Evolutionary conservation across 441 rosid genomes (phyloP).

Genomic region (Geranium incanum): DNA sequence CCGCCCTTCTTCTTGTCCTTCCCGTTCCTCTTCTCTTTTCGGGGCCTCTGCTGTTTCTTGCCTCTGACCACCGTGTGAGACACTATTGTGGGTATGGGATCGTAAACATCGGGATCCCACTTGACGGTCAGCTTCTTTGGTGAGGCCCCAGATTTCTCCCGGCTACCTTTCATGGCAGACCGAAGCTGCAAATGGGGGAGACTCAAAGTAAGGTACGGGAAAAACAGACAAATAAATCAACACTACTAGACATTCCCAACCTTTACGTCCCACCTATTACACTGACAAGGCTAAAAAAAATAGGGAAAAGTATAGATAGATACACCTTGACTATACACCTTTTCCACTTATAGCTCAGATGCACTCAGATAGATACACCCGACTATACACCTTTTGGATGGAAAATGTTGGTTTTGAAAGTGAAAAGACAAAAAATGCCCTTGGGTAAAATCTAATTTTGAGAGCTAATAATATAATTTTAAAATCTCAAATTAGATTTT

Average conservation of each 20-base stretch:
- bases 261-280: neutral
- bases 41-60: constrained; percentile 48
- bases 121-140: constrained; percentile 42
- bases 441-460: no score
- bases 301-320: no score
- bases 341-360: no score
- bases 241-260: neutral
- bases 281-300: neutral
- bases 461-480: no score
- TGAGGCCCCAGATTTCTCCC: constrained; percentile 48
- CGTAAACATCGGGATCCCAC: constrained; percentile 92
- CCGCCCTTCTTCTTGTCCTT: constrained; percentile 68
- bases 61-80: constrained; percentile 49
- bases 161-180: constrained; percentile 78
- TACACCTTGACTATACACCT: no score
- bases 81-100: constrained; percentile 63
- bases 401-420: no score
- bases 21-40: constrained; percentile 47
- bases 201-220: constrained; percentile 15
- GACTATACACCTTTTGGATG: no score
- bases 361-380: no score
- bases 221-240: no score
- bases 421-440: no score
- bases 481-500: no score
- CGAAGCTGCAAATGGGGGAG: constrained; percentile 28